Percentiles rank a stretch among this genome's conserved stretches.
Evolutionary conservation across 805 yeast genomes (phyloP).

Genomic region (Tetrapisispora taiwanensis): DNA sequence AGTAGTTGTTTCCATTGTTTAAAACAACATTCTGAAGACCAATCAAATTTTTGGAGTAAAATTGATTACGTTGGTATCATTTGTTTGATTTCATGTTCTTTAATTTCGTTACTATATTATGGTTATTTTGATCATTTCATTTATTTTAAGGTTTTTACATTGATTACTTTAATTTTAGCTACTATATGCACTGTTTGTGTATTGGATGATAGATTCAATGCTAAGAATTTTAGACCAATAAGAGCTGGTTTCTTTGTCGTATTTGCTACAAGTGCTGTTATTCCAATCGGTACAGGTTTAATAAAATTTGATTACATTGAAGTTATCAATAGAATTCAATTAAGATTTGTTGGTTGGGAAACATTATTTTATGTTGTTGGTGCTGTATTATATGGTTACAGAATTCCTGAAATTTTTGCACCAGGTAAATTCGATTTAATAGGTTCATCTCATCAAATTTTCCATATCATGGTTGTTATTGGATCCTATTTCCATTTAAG

Average conservation of each 20-base stretch:
- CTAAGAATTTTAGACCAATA: slow-evolving; percentile 57
- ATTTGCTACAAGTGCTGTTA: slow-evolving; percentile 66
- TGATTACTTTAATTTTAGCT: slow-evolving; percentile 47
- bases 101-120: slow-evolving; percentile 40
- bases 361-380: slow-evolving; percentile 69
- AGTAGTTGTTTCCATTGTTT: slow-evolving; percentile 59
- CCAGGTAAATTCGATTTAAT: slow-evolving; percentile 59
- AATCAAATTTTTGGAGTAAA: slow-evolving; percentile 51
- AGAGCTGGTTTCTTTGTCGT: slow-evolving; percentile 69
- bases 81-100: slow-evolving; percentile 53
- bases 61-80: slow-evolving; percentile 72
- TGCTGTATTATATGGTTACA: slow-evolving; percentile 64
- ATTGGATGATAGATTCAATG: slow-evolving; percentile 52
- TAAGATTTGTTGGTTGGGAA: slow-evolving; percentile 56
- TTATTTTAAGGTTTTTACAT: slow-evolving; percentile 22
- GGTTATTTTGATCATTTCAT: slow-evolving; percentile 32
- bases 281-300: slow-evolving; percentile 57
- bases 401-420: slow-evolving; percentile 58
- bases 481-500: slow-evolving; percentile 70
- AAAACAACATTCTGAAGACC: slow-evolving; percentile 52
- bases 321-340: slow-evolving; percentile 43
- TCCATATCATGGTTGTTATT: slow-evolving; percentile 65
- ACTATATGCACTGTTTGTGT: slow-evolving; percentile 52
- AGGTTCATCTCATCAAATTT: slow-evolving; percentile 80
- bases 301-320: slow-evolving; percentile 40